Evolutionary conservation across 768 basidiomycete genomes (phyloP), one percentile per base, ranked within the genome.

Genomic region (Leucogyrophana mollusca): DNA sequence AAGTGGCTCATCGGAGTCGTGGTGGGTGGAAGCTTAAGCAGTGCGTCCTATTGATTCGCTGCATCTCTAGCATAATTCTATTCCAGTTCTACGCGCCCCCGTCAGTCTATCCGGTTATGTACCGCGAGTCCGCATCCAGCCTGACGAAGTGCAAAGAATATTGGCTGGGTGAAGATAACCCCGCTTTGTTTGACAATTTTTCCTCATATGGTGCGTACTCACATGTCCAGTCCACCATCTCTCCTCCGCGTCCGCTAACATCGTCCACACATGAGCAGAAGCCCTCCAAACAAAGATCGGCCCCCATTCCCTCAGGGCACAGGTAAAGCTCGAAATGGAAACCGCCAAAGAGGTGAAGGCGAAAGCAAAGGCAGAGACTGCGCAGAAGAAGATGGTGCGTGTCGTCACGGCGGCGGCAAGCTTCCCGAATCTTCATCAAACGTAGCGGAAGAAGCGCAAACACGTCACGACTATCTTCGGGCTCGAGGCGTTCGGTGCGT

Each of bases 91-190:
- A 91, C 97, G 34, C 98, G 95, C 80, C n/a, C n/a, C n/a, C n/a
- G n/a, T n/a, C n/a, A n/a, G 76, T 85, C 9, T 88, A 87, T 61
- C 95, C 95, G 1, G 78, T 83, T 23, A 96, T 98, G 72, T 97
- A 94, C 70, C 98, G 95, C 71, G 93, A 96, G 69, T 99, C 97
- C 56, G 92, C 92, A 11, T 82, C 87, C 16, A 86, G 84, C 52
- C 57, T 94, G 46, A 90, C 93, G 17, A 81, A 79, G 63, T 97
- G 95, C 72, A 97, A 96, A 66, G 83, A 91, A 52, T n/a, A n/a
- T n/a, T 94, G 91, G 91, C 67, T 98, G 45, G 78, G 86, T 52
- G 81, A 80, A 35, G 66, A 73, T 34, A 78, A 90, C 52, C 70
- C 80, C 1, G 77, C 75, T 23, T 72, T 94, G 40, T 94, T 73